Conservation (phyloP, 2,329 filamentous ascomycete species). For the Sporothrix phasma region DNA sequence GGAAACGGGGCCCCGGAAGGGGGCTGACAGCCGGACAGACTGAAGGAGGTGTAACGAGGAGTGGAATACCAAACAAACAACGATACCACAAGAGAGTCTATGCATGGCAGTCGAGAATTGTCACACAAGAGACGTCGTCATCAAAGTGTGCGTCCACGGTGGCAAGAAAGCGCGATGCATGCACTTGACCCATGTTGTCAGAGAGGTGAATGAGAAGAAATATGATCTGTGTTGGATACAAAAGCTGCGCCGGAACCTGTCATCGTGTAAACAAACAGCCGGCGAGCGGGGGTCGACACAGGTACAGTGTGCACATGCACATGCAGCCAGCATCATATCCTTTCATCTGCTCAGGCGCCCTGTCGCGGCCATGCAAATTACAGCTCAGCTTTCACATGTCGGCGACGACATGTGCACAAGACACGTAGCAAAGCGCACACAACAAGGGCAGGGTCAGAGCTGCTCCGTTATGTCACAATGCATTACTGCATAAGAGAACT, state of each 20-base stretch:
- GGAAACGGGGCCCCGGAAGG: background rate
- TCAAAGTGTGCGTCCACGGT: background rate
- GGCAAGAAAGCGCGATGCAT: background rate
- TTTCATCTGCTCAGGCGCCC: too few species aligned
- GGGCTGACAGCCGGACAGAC: conserved; percentile 4
- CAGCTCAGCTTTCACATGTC: background rate
- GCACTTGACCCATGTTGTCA: background rate
- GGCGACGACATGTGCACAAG: background rate
- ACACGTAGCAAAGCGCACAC: background rate
- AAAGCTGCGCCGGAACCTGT: background rate
- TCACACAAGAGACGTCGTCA: background rate
- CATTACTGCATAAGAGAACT: background rate
- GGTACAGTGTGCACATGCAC: background rate
- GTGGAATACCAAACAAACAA: background rate
- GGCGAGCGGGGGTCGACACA: background rate
- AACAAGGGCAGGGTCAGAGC: background rate
- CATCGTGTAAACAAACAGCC: background rate
- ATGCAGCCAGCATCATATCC: background rate
- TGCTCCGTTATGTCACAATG: background rate
- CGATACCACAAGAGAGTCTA: too few species aligned
- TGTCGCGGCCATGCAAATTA: too few species aligned
- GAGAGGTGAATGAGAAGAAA: background rate
- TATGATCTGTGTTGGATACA: background rate
- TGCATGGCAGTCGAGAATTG: too few species aligned
- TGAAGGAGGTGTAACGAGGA: background rate